Evolutionary conservation across 2,329 filamentous ascomycete species (phyloP).

Genomic region (Fusarium sp.): DNA sequence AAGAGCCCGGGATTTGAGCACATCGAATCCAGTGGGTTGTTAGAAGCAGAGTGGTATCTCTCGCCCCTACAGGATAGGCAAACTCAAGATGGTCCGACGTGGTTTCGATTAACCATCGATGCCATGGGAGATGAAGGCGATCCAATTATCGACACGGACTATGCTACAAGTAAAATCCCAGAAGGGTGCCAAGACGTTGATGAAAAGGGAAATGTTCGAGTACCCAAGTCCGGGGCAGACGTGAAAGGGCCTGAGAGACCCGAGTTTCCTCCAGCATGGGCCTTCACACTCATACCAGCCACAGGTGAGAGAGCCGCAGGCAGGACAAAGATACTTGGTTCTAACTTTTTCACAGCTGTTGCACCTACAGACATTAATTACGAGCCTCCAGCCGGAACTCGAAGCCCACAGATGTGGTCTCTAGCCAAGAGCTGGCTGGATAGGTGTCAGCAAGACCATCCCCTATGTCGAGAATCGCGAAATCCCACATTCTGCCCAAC

Average conservation of each 20-base stretch:
- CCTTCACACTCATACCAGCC: not conserved
- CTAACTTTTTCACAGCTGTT: not conserved
- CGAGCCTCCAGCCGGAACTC: not conserved
- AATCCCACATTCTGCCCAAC: slow-evolving; percentile 12
- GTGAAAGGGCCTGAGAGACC: too few relatives aligned
- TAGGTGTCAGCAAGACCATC: not conserved
- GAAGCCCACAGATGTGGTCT: not conserved
- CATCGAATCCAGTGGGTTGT: not conserved
- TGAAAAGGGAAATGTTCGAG: too few relatives aligned
- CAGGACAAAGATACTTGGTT: too few relatives aligned
- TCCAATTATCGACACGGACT: too few relatives aligned
- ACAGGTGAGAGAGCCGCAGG: not conserved
- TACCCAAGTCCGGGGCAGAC: too few relatives aligned
- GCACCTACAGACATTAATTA: not conserved
- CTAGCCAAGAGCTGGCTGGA: not conserved
- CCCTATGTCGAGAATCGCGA: not conserved
- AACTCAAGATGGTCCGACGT: not conserved
- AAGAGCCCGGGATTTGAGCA: not conserved
- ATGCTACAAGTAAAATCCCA: too few relatives aligned
- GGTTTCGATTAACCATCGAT: too few relatives aligned
- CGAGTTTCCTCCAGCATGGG: too few relatives aligned
- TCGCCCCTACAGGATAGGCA: not conserved
- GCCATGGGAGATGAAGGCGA: too few relatives aligned
- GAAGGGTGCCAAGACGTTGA: too few relatives aligned
- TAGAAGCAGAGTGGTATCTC: too few relatives aligned